Conservation (phyloP, 225 moss, liverwort and hornwort species). For the Bryum argenteum region DNA sequence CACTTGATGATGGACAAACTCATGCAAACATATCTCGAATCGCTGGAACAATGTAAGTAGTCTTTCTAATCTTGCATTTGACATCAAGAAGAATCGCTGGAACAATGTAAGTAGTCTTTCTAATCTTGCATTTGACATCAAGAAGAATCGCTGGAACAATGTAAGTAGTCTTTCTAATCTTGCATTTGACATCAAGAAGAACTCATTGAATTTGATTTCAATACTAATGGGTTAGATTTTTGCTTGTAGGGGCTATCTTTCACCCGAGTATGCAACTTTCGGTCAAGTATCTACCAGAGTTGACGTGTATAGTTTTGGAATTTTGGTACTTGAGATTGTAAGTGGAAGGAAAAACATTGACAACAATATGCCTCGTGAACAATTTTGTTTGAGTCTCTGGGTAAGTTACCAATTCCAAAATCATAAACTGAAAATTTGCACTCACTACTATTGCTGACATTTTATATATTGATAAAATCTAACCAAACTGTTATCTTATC, state of each 20-base stretch:
- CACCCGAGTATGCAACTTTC: background rate
- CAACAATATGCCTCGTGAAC: background rate
- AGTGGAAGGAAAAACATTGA: slow-evolving; percentile 20
- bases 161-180: background rate
- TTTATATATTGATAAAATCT: background rate
- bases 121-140: fast-evolving
- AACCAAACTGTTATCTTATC: background rate
- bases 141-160: slow-evolving; percentile 12
- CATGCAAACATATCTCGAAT: slow-evolving; percentile 20
- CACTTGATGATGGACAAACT: slow-evolving; percentile 26
- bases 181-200: background rate
- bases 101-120: slow-evolving; percentile 9
- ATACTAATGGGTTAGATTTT: background rate
- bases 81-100: background rate
- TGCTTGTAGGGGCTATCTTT: background rate
- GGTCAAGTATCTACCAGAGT: background rate
- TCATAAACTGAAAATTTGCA: background rate
- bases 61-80: fast-evolving
- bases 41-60: slow-evolving; percentile 25
- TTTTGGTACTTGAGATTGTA: slow-evolving; percentile 2
- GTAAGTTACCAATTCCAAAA: background rate
- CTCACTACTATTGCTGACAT: background rate
- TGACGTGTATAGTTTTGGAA: slow-evolving; percentile 6
- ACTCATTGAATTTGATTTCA: fast-evolving
- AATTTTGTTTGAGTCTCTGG: slow-evolving; percentile 5